Percentiles rank a stretch among this genome's conserved stretches.
These are phyloP conservation scores for Uronychia setigera DNA, from an alignment of 73 alveolate species.

Conservation along the genomic window DNA sequence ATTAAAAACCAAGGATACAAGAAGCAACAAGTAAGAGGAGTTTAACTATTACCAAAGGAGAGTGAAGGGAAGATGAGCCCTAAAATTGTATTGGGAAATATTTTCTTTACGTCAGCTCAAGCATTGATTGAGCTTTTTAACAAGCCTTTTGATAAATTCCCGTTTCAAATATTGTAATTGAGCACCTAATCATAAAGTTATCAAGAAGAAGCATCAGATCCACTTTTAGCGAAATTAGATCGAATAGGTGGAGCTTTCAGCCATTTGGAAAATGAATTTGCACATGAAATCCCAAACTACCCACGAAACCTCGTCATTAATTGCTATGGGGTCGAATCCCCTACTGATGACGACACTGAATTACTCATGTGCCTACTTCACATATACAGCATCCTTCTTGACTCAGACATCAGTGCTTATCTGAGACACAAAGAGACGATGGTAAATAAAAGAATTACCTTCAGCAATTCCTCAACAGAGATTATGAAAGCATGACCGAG, in stretches of 20 bases:
- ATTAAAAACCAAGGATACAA: conserved; percentile 20
- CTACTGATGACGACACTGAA: background rate
- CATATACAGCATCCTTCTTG: background rate
- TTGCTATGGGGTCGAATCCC: background rate
- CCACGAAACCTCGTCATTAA: background rate
- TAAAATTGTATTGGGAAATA: conserved; percentile 13
- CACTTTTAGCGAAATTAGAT: conserved; percentile 8
- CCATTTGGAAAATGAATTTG: conserved; percentile 12
- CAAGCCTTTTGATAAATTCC: conserved; percentile 18
- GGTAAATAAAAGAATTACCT: background rate
- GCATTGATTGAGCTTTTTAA: conserved; percentile 15
- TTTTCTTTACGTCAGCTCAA: conserved; percentile 19
- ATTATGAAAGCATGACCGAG: conserved; percentile 15
- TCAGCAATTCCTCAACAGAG: background rate
- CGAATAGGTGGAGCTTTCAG: conserved; percentile 48
- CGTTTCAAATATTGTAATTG: conserved; percentile 11
- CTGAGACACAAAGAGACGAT: background rate
- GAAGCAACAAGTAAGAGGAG: too few relatives aligned
- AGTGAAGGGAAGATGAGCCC: conserved; percentile 22
- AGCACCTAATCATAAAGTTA: background rate
- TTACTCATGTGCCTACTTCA: background rate
- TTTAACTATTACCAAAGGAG: too few relatives aligned
- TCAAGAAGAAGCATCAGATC: background rate
- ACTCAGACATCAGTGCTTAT: background rate
- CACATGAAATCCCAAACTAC: background rate